These are phyloP conservation scores for Citrullus amarus DNA, from an alignment of 306 rosid species.

Conservation along the genomic window DNA sequence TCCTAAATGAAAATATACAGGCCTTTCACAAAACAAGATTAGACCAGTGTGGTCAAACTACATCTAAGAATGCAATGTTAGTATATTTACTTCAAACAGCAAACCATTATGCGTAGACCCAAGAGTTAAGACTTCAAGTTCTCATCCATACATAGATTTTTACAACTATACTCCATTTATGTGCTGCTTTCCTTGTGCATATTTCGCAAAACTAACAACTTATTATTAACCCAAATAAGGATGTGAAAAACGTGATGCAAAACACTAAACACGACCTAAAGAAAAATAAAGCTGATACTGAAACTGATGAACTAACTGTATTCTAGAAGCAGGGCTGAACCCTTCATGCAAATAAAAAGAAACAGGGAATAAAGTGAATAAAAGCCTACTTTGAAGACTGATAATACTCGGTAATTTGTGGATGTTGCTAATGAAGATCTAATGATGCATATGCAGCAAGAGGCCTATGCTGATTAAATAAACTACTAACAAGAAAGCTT, in stretches of 20 bases:
- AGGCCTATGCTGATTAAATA: neutral
- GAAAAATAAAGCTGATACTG: neutral
- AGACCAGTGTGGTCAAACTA: neutral
- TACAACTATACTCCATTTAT: neutral
- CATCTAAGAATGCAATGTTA: neutral
- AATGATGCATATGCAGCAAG: neutral
- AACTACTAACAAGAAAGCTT: neutral
- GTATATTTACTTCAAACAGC: neutral
- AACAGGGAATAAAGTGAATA: neutral
- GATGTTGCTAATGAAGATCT: neutral
- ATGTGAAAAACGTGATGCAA: neutral
- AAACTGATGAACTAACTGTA: neutral
- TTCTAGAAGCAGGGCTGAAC: neutral
- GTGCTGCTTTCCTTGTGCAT: neutral
- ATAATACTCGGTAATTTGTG: neutral
- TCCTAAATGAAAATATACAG: neutral
- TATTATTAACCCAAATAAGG: neutral
- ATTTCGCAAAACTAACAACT: neutral
- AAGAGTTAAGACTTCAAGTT: neutral
- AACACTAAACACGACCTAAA: neutral
- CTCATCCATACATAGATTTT: neutral
- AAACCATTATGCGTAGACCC: neutral
- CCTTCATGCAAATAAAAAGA: neutral
- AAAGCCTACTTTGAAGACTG: neutral
- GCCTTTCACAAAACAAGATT: neutral